Evolutionary conservation across 148 eudicot genomes (phyloP).

Genomic region (Salicornia ramosissima): DNA sequence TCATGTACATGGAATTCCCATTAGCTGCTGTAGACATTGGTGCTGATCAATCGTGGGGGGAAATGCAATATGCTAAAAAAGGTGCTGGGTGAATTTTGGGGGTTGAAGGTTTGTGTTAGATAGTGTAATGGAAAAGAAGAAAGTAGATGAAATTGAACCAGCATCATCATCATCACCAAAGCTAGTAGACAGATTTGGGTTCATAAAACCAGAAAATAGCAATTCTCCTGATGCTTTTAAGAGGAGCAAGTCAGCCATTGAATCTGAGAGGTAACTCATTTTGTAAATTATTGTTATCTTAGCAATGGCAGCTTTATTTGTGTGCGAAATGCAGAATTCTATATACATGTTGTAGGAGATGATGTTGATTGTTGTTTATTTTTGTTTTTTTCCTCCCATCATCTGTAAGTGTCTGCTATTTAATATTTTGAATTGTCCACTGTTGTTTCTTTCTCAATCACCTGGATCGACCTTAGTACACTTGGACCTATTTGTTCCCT

Average conservation of each 20-base stretch:
- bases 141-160: slow-evolving; percentile 51
- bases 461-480: neutral
- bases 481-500: neutral
- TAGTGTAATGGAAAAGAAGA: slow-evolving; percentile 62
- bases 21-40: slow-evolving; percentile 10
- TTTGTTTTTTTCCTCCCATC: too few relatives aligned
- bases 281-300: neutral
- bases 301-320: neutral
- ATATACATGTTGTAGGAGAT: neutral
- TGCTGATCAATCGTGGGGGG: neutral
- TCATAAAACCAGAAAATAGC: slow-evolving; percentile 59
- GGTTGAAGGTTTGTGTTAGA: slow-evolving; percentile 19
- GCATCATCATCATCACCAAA: slow-evolving; percentile 44
- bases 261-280: slow-evolving; percentile 58
- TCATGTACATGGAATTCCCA: neutral
- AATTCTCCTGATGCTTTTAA: slow-evolving; percentile 51
- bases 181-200: slow-evolving; percentile 81
- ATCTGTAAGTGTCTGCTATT: neutral
- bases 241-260: slow-evolving; percentile 52
- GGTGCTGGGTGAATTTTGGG: slow-evolving; percentile 18
- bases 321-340: neutral
- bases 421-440: neutral
- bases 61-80: slow-evolving; percentile 20
- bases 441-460: neutral
- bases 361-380: neutral